Conservation (phyloP, 129 eudicot genomes). For the Tagetes erecta region DNA sequence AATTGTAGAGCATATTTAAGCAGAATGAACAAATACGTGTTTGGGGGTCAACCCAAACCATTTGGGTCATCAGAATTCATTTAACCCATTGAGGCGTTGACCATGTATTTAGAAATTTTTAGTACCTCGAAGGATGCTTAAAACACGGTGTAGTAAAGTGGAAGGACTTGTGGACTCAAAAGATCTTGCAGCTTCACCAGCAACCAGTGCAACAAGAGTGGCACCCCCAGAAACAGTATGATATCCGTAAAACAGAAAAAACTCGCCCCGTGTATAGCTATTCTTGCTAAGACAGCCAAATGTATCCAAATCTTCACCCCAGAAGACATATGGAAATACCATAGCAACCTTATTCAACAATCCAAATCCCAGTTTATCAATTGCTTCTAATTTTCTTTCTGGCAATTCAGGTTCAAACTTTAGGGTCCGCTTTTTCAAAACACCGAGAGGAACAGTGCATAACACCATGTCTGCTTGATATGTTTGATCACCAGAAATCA, state of each 20-base stretch:
- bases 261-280: constrained; percentile 66
- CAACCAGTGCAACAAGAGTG: constrained; percentile 81
- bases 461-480: constrained; percentile 74
- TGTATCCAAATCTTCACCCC: constrained; percentile 98
- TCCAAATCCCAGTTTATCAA: constrained; percentile 81
- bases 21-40: neutral
- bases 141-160: constrained; percentile 66
- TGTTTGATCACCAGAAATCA: constrained; percentile 64
- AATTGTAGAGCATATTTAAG: neutral
- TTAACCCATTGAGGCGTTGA: neutral
- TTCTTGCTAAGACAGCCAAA: constrained; percentile 70
- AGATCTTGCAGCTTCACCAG: constrained; percentile 85
- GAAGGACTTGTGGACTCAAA: constrained; percentile 67
- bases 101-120: constrained; percentile 18
- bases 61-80: neutral
- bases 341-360: constrained; percentile 88
- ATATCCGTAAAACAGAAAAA: constrained; percentile 83
- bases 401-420: constrained; percentile 77
- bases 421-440: constrained; percentile 57
- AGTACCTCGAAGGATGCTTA: constrained; percentile 80
- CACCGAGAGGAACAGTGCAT: constrained; percentile 96
- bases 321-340: constrained; percentile 74
- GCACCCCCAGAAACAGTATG: constrained; percentile 95
- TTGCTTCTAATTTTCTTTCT: constrained; percentile 70
- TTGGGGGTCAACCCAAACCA: neutral